Evolutionary conservation across 345 rosid species (phyloP).

Genomic region (Xanthoceras sorbifolium): DNA sequence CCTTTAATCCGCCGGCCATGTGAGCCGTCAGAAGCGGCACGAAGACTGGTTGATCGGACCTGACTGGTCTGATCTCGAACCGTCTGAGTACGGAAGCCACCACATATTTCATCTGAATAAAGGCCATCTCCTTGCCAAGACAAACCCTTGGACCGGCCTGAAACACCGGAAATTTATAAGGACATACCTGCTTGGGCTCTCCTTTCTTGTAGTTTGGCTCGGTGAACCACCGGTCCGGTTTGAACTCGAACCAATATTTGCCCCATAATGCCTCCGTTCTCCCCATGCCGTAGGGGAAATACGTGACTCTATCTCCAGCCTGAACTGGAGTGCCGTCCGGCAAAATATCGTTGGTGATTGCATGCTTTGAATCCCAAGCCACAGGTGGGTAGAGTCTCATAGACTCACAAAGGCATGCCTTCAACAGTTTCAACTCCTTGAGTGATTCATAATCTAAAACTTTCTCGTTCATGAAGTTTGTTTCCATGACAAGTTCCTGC

Average conservation of each 20-base stretch:
- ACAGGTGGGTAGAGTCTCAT: constrained; percentile 79
- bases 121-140: constrained; percentile 79
- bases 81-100: constrained; percentile 43
- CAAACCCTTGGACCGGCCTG: constrained; percentile 85
- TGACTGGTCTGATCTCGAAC: constrained; percentile 37
- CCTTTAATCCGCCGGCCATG: constrained; percentile 64
- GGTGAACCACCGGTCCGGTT: constrained; percentile 65
- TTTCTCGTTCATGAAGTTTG: constrained; percentile 18
- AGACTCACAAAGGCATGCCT: constrained; percentile 65
- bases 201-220: constrained; percentile 19
- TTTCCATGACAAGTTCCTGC: constrained; percentile 45
- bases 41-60: constrained; percentile 34
- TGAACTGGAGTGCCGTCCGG: constrained; percentile 66
- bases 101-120: constrained; percentile 63
- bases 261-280: constrained; percentile 89
- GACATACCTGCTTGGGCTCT: constrained; percentile 47
- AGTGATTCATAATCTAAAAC: constrained; percentile 35
- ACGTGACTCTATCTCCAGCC: constrained; percentile 86
- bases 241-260: constrained; percentile 54
- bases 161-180: constrained; percentile 62
- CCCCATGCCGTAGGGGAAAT: constrained; percentile 88
- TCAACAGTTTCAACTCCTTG: constrained; percentile 46
- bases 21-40: constrained; percentile 61
- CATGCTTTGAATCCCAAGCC: constrained; percentile 74
- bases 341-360: constrained; percentile 46